Percentiles rank a stretch among this genome's conserved stretches.
phyloP scores from a whole-genome alignment of 768 basidiomycete genomes.

The Panaeolus cyanescens region DNA sequence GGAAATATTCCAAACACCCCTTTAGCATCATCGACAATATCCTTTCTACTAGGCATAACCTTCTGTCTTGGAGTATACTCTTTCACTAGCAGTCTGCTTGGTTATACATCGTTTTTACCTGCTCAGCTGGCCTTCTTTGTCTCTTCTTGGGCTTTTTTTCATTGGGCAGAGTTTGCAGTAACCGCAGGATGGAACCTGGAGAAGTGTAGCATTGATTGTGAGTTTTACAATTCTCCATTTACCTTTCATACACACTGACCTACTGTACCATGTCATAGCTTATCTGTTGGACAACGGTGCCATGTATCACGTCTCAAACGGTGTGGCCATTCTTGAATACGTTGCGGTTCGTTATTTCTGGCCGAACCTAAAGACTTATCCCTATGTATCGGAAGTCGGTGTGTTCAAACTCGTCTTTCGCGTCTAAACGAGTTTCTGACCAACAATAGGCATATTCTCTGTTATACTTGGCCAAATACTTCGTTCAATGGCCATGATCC shows the following conservation, averaged over 20 bases:
- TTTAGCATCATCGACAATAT: conserved; percentile 71
- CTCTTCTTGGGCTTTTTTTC: conserved; percentile 84
- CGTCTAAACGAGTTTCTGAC: background rate
- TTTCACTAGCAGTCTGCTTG: conserved; percentile 48
- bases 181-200: conserved; percentile 95
- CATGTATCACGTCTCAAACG: conserved; percentile 84
- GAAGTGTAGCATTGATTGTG: conserved; percentile 92
- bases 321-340: conserved; percentile 79
- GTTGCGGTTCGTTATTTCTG: conserved; percentile 66
- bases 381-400: conserved; percentile 66
- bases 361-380: conserved; percentile 60
- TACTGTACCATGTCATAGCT: conserved; percentile 47
- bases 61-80: conserved; percentile 61
- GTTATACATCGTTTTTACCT: conserved; percentile 60
- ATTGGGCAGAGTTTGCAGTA: conserved; percentile 92
- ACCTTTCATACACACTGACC: background rate
- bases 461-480: conserved; percentile 74
- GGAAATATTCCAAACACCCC: conserved; percentile 90
- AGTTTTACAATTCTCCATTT: conserved; percentile 32
- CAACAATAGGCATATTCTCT: conserved; percentile 57
- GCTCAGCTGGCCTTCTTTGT: conserved; percentile 83
- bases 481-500: conserved; percentile 94
- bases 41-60: conserved; percentile 80
- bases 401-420: conserved; percentile 17
- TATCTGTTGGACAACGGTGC: conserved; percentile 91